phyloP scores from a whole-genome alignment of 306 rosid species.

The barrel medic (Medicago truncatula) region DNA sequence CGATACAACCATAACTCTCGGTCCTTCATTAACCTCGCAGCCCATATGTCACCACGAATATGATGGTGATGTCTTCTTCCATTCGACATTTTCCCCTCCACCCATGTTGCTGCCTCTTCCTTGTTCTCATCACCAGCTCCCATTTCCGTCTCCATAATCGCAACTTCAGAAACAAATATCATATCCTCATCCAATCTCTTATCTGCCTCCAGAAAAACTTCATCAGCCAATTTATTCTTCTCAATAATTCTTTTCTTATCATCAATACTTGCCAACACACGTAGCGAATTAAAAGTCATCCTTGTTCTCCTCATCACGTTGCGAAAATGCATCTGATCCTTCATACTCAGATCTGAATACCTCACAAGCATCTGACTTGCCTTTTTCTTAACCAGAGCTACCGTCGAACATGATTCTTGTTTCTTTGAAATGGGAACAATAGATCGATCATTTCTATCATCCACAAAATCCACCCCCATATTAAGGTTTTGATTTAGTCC shows the following conservation, averaged over 20 bases:
- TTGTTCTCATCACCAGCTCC: slow-evolving; percentile 41
- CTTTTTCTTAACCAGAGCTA: slow-evolving; percentile 35
- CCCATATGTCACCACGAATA: slow-evolving; percentile 65
- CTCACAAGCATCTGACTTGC: slow-evolving; percentile 60
- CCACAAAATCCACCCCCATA: not conserved
- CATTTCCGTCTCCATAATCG: not conserved
- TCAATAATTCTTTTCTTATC: slow-evolving; percentile 7
- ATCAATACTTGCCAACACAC: slow-evolving; percentile 48
- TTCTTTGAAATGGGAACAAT: slow-evolving; percentile 58
- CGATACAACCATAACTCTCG: slow-evolving; percentile 83
- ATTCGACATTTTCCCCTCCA: not conserved
- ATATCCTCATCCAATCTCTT: not conserved
- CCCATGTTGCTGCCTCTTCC: not conserved
- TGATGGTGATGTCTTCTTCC: not conserved
- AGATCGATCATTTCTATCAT: slow-evolving; percentile 47
- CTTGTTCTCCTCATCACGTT: slow-evolving; percentile 65
- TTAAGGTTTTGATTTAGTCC: not conserved
- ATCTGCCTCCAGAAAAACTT: slow-evolving; percentile 5
- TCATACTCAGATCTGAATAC: slow-evolving; percentile 57
- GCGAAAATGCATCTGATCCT: slow-evolving; percentile 58
- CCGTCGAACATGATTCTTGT: slow-evolving; percentile 37
- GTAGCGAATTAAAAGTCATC: slow-evolving; percentile 70
- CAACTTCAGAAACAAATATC: not conserved
- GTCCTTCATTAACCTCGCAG: slow-evolving; percentile 61
- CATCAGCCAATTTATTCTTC: not conserved